A percentile compares a stretch with the other conserved stretches of the same genome.
Conservation (phyloP, 768 basidiomycete genomes). For the Leucocoprinus leucothites region DNA sequence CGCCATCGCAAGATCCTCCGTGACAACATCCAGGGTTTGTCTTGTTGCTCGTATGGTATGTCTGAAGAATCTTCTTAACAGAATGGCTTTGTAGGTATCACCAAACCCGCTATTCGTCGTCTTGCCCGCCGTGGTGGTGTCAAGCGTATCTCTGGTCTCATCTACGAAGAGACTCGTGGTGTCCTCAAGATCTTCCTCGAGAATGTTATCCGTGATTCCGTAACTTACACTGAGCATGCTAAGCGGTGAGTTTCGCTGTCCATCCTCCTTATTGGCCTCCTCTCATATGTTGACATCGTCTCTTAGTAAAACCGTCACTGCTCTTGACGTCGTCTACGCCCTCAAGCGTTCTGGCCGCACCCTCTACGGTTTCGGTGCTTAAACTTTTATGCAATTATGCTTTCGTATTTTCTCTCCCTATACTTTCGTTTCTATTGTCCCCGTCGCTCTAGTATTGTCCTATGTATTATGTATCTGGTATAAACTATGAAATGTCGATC, state of each 20-base stretch:
- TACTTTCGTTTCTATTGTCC: background rate
- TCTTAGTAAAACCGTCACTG: constrained; percentile 76
- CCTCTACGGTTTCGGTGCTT: constrained; percentile 81
- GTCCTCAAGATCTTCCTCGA: constrained; percentile 72
- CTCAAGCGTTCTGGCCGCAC: constrained; percentile 75
- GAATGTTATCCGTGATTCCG: constrained; percentile 85
- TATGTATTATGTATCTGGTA: constrained; percentile 9
- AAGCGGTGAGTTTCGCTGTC: constrained; percentile 50
- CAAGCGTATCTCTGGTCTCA: constrained; percentile 72
- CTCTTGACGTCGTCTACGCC: constrained; percentile 79
- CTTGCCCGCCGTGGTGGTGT: constrained; percentile 84
- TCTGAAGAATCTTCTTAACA: background rate
- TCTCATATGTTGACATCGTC: background rate
- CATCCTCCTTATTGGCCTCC: background rate
- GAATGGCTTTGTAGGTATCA: constrained; percentile 24
- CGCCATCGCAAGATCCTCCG: constrained; percentile 80
- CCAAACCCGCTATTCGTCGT: constrained; percentile 73
- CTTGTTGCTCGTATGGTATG: background rate
- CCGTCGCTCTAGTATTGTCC: background rate
- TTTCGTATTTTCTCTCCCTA: background rate
- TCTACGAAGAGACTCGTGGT: constrained; percentile 82
- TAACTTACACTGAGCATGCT: constrained; percentile 92
- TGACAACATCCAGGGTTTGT: constrained; percentile 75
- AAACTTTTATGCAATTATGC: constrained; percentile 16
- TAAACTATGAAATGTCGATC: constrained; percentile 1